Base-by-base conservation (phyloP, 352 stramenopile species). In the Phytophthora sojae region DNA sequence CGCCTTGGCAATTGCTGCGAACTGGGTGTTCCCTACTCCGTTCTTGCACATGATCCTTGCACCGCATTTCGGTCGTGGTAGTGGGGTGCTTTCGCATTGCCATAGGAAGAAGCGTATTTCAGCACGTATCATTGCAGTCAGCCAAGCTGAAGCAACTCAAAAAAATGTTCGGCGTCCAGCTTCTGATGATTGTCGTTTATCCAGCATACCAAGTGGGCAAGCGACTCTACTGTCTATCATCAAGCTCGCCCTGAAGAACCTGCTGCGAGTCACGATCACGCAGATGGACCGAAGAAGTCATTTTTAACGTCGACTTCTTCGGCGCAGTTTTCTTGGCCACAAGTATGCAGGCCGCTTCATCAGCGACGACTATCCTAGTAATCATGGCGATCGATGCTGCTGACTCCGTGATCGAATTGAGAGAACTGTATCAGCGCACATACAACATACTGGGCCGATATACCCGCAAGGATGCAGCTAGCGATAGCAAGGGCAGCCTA, bases 291-390 rank as follows among this genome's bases (percentile, higher is more conserved):
- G 71, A 83, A 56, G 14, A 73, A 1, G 57, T 80, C 39, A 73
- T 83, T 25, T 81, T 82, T 44, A 74, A 74, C 0, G 75, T 76
- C 19, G 69, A 88, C 19, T 61, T 85, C 29, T 85, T 82, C 63
- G 80, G 81, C 23, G 26, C 72, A 6, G 50, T 85, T 21, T 88
- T 81, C 51, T 8, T 84, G 6, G 62, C 67, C 1, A 71, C 59
- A 6, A 81, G 73, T 35, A 82, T 85, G 69, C 67, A 83, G n/a
- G 68, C 37, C 7, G 62, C 69, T 9, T 39, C 61, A 12, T 73
- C 67, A 26, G 29, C 25, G 0, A 51, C 30, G 8, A 61, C 64
- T 0, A 39, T 65, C 17, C 32, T 23, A 0, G 49, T 42, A 1
- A 35, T 71, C 6, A 49, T 71, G 11, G 50, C 39, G 1, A 30